phyloP scores from a whole-genome alignment of 495 filamentous ascomycete species.

The Talaromyces wortmannii region DNA sequence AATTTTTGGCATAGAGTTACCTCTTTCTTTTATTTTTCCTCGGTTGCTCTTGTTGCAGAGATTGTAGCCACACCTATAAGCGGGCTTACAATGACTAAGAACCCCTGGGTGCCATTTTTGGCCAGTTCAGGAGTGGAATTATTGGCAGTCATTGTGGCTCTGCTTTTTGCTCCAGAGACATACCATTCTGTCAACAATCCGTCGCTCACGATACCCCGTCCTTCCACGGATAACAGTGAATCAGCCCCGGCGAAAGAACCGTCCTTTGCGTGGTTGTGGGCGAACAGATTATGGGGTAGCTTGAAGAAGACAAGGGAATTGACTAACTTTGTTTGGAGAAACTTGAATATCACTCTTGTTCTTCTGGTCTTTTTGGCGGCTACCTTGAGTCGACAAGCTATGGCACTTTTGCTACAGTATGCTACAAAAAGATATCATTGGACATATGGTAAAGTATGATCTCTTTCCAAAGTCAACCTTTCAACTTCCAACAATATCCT shows the following conservation, averaged over 20 bases:
- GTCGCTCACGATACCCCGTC: too few relatives aligned
- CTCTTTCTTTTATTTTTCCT: slow-evolving; percentile 16
- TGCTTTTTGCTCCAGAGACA: slow-evolving; percentile 39
- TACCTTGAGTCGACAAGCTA: slow-evolving; percentile 21
- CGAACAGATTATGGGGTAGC: neutral
- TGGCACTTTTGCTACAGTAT: slow-evolving; percentile 26
- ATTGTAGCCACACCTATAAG: slow-evolving; percentile 22
- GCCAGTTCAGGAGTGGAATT: slow-evolving; percentile 17
- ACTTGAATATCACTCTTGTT: slow-evolving; percentile 19
- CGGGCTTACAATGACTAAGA: slow-evolving; percentile 21
- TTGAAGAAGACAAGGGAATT: neutral
- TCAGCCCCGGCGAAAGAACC: too few relatives aligned
- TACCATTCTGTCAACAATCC: neutral
- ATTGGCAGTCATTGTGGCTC: slow-evolving; percentile 12
- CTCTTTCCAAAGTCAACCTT: too few relatives aligned
- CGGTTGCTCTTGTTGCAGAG: slow-evolving; percentile 17
- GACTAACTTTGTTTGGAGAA: slow-evolving; percentile 20
- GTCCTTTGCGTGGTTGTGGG: too few relatives aligned
- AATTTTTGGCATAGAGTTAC: slow-evolving; percentile 10
- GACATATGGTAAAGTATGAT: slow-evolving; percentile 26
- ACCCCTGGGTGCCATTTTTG: slow-evolving; percentile 18
- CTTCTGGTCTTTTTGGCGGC: slow-evolving; percentile 25
- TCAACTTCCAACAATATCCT: neutral
- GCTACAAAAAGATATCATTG: slow-evolving; percentile 33
- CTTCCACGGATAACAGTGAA: too few relatives aligned